Percentiles rank a stretch among this genome's conserved stretches.
Evolutionary conservation across 345 rosid species (phyloP).

Genomic region (Lepidium aucheri): DNA sequence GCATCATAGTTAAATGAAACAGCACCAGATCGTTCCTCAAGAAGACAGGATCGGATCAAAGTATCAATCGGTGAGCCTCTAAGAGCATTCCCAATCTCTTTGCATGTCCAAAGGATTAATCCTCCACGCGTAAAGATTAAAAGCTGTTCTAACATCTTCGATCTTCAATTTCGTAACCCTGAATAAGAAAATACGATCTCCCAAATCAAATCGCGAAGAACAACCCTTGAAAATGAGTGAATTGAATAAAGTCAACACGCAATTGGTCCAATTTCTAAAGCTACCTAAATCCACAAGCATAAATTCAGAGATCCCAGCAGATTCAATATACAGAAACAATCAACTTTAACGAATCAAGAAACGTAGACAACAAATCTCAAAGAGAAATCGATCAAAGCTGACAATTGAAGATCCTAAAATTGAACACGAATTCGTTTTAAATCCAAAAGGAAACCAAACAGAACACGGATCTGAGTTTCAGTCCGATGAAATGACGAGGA

Average conservation of each 20-base stretch:
- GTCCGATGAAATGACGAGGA: neutral
- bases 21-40: slow-evolving; percentile 95
- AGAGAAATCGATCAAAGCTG: neutral
- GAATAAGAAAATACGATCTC: neutral
- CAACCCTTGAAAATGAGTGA: neutral
- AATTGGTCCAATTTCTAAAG: neutral
- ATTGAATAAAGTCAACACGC: neutral
- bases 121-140: slow-evolving; percentile 94
- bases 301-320: neutral
- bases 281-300: neutral
- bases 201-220: neutral
- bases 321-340: neutral
- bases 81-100: slow-evolving; percentile 87
- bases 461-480: neutral
- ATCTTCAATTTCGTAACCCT: slow-evolving; percentile 28
- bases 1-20: slow-evolving; percentile 67
- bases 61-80: slow-evolving; percentile 91
- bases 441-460: neutral
- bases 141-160: slow-evolving; percentile 84
- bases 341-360: neutral
- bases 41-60: slow-evolving; percentile 79
- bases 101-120: slow-evolving; percentile 96
- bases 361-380: neutral
- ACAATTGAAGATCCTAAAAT: neutral
- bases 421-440: neutral